These are phyloP conservation scores for Fusarium devonianum DNA, from an alignment of 2,329 filamentous ascomycete species.

Conservation along the genomic window DNA sequence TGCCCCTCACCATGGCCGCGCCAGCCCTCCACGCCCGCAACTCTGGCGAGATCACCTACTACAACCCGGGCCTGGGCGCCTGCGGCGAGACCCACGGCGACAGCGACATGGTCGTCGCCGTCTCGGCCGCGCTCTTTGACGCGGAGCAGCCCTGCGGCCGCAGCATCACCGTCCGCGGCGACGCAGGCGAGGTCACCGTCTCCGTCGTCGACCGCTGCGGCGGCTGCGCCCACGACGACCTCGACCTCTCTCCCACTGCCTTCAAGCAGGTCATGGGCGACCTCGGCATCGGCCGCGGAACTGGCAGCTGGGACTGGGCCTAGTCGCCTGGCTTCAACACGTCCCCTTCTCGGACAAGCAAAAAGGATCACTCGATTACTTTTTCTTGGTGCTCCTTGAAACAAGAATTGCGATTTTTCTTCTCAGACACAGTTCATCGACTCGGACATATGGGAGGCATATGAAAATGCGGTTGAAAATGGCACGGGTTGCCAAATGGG, in stretches of 20 bases:
- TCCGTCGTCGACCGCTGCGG: constrained; percentile 73
- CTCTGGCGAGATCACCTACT: constrained; percentile 57
- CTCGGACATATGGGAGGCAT: constrained; percentile 18
- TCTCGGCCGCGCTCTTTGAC: constrained; percentile 74
- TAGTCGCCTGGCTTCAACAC: constrained; percentile 6
- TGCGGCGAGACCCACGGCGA: constrained; percentile 67
- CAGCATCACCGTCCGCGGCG: constrained; percentile 67
- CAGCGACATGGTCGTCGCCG: constrained; percentile 68
- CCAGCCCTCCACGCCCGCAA: constrained; percentile 16
- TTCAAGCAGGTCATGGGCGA: constrained; percentile 55
- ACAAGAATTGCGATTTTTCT: neutral
- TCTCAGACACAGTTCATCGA: constrained; percentile 18
- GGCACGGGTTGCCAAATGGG: constrained; percentile 21
- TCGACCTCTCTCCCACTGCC: constrained; percentile 57
- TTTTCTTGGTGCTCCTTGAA: constrained; percentile 2
- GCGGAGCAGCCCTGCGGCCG: constrained; percentile 65
- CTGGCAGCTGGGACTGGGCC: constrained; percentile 40
- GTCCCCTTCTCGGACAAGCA: too few species aligned
- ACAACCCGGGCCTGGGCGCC: constrained; percentile 69
- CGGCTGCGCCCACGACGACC: constrained; percentile 54
- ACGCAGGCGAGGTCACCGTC: constrained; percentile 59
- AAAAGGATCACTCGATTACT: neutral
- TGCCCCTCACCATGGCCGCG: constrained; percentile 28
- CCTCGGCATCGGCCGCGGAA: constrained; percentile 35
- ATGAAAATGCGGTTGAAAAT: constrained; percentile 2